Base-by-base conservation (phyloP, 177 flowering plant species). In the Vitis hybrid region DNA sequence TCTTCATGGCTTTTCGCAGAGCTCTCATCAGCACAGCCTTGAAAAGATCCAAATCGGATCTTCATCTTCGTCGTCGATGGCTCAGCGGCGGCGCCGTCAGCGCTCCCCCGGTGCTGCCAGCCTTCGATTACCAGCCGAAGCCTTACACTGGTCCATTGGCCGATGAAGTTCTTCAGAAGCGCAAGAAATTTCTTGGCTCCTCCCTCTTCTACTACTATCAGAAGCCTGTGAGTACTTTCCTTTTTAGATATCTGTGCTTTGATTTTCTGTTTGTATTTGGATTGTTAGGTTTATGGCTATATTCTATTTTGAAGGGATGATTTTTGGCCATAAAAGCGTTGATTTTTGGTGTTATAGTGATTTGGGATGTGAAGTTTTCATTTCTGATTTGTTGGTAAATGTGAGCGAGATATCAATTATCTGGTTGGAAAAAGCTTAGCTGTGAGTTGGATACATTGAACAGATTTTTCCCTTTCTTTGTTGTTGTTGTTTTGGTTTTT, bases 151-250 rank as follows among this genome's bases (percentile, higher is more conserved):
- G 99, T 5, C 98, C 89, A 0, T 75, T 55, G 7, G 92, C 83
- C 5, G 97, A 93, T 55, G 87, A 95, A 45, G 82, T 95, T 50
- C 74, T 91, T 31, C 71, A 71, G 74, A 95, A 95, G 76, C 80
- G 98, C 57, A 90, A 90, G 86, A 85, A 70, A 76, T 95, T 80
- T 74, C 82, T 95, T 29, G 98, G 98, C 53, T 94, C 97, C 10
- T 95, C 99, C 26, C 81, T 91, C 29, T 92, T 93, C 75, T 71
- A 95, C 73, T 90, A 81, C 81, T 95, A 91, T 51, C 87, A 95
- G 72, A 93, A 91, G 68, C 98, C 98, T 13, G 98, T 93, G 70
- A 77, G 86, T 66, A 16, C 12, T 16, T 31, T 3, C 14, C 7
- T 62, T 16, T 60, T 9, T 59, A 10, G 10, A 1, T 49, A 20